Percentiles rank a stretch among this genome's conserved stretches.
These are phyloP conservation scores for Botryosphaeria dothidea DNA, from an alignment of 2,329 filamentous ascomycete genomes.

Conservation along the genomic window DNA sequence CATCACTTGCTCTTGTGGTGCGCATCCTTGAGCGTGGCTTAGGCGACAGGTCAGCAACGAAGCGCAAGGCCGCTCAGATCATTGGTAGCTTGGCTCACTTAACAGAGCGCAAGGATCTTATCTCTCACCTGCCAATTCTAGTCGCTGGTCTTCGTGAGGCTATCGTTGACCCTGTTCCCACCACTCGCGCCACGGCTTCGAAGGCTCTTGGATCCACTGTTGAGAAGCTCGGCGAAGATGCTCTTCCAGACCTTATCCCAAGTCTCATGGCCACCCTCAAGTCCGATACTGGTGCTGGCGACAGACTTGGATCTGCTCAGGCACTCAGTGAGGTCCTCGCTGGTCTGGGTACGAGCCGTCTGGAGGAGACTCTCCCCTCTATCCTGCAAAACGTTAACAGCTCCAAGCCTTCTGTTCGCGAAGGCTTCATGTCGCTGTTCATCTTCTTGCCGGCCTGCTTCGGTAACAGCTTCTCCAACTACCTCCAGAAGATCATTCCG, in stretches of 20 bases:
- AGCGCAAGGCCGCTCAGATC: slow-evolving; percentile 94
- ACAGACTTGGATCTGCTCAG: slow-evolving; percentile 93
- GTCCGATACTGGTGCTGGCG: slow-evolving; percentile 93
- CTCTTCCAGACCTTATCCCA: slow-evolving; percentile 93
- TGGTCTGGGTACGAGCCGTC: slow-evolving; percentile 83
- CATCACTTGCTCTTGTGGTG: slow-evolving; percentile 90
- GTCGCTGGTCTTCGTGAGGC: slow-evolving; percentile 87
- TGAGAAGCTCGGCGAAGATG: slow-evolving; percentile 96
- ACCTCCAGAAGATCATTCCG: slow-evolving; percentile 92
- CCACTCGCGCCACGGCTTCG: slow-evolving; percentile 92
- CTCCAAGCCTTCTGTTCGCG: slow-evolving; percentile 83
- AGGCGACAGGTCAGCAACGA: slow-evolving; percentile 87
- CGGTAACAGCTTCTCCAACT: slow-evolving; percentile 96
- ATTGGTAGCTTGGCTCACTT: slow-evolving; percentile 97
- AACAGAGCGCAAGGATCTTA: slow-evolving; percentile 92
- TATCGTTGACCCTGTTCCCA: slow-evolving; percentile 92
- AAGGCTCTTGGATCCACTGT: slow-evolving; percentile 95
- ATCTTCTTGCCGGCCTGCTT: slow-evolving; percentile 99
- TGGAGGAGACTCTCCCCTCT: slow-evolving; percentile 94
- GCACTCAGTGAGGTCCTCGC: slow-evolving; percentile 95
- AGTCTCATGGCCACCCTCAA: slow-evolving; percentile 97
- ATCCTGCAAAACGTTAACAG: slow-evolving; percentile 96
- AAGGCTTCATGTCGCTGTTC: slow-evolving; percentile 99
- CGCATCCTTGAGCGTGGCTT: slow-evolving; percentile 93
- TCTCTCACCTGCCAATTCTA: slow-evolving; percentile 86